Evolutionary conservation across 805 yeast species (phyloP).

Genomic region (Millerozyma miso): DNA sequence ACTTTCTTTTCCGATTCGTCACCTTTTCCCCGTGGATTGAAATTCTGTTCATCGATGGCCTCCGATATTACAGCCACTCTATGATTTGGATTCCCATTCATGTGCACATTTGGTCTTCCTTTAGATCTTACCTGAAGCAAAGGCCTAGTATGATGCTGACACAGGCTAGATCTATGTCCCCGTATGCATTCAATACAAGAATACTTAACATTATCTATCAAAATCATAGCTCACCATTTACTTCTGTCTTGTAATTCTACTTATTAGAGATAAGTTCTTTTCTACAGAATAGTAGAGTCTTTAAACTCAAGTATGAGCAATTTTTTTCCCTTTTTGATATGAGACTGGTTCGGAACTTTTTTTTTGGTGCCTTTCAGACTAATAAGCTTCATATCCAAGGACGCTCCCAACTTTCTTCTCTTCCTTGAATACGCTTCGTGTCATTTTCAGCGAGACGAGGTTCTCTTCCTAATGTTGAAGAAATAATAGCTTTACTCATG

Average conservation of each 20-base stretch:
- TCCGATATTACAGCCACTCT: constrained; percentile 59
- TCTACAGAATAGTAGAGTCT: not conserved
- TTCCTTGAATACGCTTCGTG: too few species aligned
- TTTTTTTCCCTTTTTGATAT: constrained; percentile 1
- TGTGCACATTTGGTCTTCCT: constrained; percentile 74
- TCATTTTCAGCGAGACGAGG: too few species aligned
- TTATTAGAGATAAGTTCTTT: not conserved
- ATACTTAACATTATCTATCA: constrained; percentile 73
- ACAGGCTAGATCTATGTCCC: constrained; percentile 87
- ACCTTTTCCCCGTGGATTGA: not conserved
- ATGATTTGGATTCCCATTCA: constrained; percentile 45
- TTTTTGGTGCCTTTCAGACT: too few species aligned
- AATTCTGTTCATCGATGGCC: constrained; percentile 16
- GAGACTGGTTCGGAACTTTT: not conserved
- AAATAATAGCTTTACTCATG: too few species aligned
- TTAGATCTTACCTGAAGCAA: constrained; percentile 83
- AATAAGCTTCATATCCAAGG: too few species aligned
- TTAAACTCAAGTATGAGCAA: constrained; percentile 1
- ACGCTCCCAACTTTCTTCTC: too few species aligned
- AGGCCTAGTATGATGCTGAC: constrained; percentile 77
- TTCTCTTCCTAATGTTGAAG: too few species aligned
- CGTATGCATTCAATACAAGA: constrained; percentile 86
- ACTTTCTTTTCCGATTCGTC: constrained; percentile 9
- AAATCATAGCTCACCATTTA: constrained; percentile 48
- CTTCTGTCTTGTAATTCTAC: not conserved